Base-by-base conservation (phyloP, 1,139 yeast genomes). In the Nakaseomyces nivariensis region DNA sequence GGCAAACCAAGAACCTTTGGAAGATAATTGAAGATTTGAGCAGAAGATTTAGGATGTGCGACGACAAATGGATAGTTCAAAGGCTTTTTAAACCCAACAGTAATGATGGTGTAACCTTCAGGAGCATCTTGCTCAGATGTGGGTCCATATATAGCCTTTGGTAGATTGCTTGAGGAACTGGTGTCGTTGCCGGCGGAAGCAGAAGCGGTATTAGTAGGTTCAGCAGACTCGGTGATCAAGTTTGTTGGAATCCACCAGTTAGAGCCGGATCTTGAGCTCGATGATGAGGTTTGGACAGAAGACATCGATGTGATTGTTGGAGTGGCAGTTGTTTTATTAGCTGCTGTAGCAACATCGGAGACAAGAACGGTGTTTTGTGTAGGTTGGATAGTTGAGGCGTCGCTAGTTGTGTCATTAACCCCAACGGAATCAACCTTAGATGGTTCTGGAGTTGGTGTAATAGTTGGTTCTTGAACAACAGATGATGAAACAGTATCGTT, bases 41-140 rank as follows among this genome's bases (percentile, higher is more conserved):
- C 90, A 34, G 88, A 79, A 7, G 88, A 74, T 54, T 81, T 70
- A 1, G 88, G 74, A 60, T 81, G 78, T 49, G 72, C 68, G 42
- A 82, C 88, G 52, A 84, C 83, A 63, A 83, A 85, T 45, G 85
- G 82, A 66, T 82, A 85, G 63, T 82, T 83, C 68, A 83, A 75
- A 11, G 79, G 77, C 46, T 77, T 65, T 58, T 79, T 79, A 71
- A 85, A 84, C n/a, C 92, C 92, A 64, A 85, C 69, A 11, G 84
- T 79, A 48, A 85, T 76, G 49, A 81, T 62, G 40, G 75, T 70
- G 63, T 77, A 82, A 56, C 77, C 64, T 51, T 65, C 56, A 43
- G 70, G 66, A 26, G 54, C 17, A 26, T 33, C 56, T 1, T 54
- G 52, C 9, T 53, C 49, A n/a, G 52, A 54, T 26, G 61, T 58